Evolutionary conservation across 306 rosid species (phyloP).

Genomic region (Lagenaria siceraria): DNA sequence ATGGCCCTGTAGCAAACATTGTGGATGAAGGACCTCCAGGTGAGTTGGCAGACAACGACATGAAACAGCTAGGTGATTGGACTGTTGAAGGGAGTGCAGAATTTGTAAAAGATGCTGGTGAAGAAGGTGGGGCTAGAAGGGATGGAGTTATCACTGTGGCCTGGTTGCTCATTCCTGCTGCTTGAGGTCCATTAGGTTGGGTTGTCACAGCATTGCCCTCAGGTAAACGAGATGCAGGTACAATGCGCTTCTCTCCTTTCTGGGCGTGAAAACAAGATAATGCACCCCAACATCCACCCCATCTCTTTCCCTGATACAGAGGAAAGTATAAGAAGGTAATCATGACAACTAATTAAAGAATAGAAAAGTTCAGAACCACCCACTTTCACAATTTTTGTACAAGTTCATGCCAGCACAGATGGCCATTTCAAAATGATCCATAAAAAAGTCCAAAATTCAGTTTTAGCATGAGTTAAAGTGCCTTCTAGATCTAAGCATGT

Average conservation of each 20-base stretch:
- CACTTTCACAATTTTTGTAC: neutral
- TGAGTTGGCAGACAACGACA: conserved; percentile 81
- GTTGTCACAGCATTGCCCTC: conserved; percentile 55
- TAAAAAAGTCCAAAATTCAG: neutral
- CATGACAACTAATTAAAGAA: neutral
- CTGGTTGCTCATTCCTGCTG: conserved; percentile 57
- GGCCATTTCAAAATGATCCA: neutral
- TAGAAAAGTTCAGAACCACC: neutral
- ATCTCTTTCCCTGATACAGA: conserved; percentile 76
- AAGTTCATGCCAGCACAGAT: neutral
- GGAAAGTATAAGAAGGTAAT: conserved; percentile 9
- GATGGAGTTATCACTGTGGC: conserved; percentile 69
- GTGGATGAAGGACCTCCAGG: conserved; percentile 96
- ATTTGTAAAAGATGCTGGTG: conserved; percentile 90
- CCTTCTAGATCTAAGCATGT: conserved; percentile 2
- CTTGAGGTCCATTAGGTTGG: conserved; percentile 79
- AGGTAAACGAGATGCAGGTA: conserved; percentile 75
- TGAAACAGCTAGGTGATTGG: conserved; percentile 77
- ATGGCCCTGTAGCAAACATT: conserved; percentile 92
- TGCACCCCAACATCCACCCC: conserved; percentile 97
- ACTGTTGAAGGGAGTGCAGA: conserved; percentile 94
- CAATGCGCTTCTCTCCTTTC: conserved; percentile 93
- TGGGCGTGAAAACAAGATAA: conserved; percentile 77
- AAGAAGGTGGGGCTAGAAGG: conserved; percentile 94
- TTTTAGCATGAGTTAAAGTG: neutral